Evolutionary conservation across 768 basidiomycete species (phyloP), one percentile per base, ranked within the genome.

Genomic region (Termitomyces sp.): DNA sequence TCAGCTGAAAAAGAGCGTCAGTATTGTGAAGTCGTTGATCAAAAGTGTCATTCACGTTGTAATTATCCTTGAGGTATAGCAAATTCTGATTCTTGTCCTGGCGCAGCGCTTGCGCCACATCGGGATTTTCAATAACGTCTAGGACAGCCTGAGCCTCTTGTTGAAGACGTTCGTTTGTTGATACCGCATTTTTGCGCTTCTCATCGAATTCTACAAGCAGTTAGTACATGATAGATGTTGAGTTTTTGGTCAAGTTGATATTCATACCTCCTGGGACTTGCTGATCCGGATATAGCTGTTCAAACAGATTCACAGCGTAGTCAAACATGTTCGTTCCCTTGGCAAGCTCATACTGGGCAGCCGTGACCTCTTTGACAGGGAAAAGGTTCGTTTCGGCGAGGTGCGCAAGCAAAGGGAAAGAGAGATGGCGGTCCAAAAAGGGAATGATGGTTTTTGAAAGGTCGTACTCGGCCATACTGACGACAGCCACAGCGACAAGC

Each of bases 271-370:
- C 70, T 14, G 91, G 89, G 22, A 86, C 74, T 64, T 85, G 78
- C 52, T 90, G 73, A 49, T 86, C 87, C 0, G 91, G 88, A 63
- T 93, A 76, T 50, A 94, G 74, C 75, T 92, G 86, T 65, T 88
- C 76, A 67, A 93, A 93, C 65, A 98, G 75, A 62, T 80, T 82
- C 59, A 88, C 83, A 26, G 92, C 88, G 67, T 96, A 99, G 72
- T 96, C 95, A 58, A 96, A 88, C 95, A 98, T 98, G 73, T 99
- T 98, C 46, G 97, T 99, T 61, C 88, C 92, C 70, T 93, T 96
- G 55, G 94, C 92, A 54, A 98, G 87, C 68, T 98, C 95, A 89
- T 97, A 96, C 76, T 98, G 96, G 37, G 97, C 96, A 40, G 85
- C 77, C 57, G 87, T 85, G 57, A 98, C 83, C 64, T 98, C 86